Evolutionary conservation across 805 yeast genomes (phyloP).

Genomic region (Yarrowia sp.): DNA sequence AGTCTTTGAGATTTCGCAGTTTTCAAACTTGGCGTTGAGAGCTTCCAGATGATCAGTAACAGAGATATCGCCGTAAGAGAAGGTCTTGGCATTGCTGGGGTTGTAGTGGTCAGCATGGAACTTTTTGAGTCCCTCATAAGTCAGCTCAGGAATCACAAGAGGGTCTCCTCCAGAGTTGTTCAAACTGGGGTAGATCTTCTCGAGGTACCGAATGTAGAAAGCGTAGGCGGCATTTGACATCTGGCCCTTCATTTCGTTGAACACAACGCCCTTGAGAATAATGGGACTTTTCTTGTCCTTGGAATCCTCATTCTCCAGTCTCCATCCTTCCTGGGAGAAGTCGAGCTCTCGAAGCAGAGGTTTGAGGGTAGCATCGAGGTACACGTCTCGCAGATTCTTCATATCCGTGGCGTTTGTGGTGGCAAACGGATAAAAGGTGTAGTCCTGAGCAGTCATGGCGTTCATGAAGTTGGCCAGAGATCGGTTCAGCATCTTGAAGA

Average conservation of each 20-base stretch:
- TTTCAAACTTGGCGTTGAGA: slow-evolving; percentile 49
- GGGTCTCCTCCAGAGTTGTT: slow-evolving; percentile 97
- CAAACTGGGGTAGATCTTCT: slow-evolving; percentile 81
- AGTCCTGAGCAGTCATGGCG: slow-evolving; percentile 98
- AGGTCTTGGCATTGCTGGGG: slow-evolving; percentile 87
- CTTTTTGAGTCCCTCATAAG: slow-evolving; percentile 74
- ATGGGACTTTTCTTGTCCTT: slow-evolving; percentile 67
- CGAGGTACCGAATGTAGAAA: slow-evolving; percentile 83
- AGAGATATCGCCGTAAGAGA: slow-evolving; percentile 84
- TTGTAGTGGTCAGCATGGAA: slow-evolving; percentile 83
- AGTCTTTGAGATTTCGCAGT: slow-evolving; percentile 42
- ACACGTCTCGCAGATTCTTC: slow-evolving; percentile 82
- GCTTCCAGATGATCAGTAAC: slow-evolving; percentile 62
- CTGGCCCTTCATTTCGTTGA: slow-evolving; percentile 98
- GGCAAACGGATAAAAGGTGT: slow-evolving; percentile 94
- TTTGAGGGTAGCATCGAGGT: slow-evolving; percentile 82
- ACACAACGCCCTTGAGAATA: slow-evolving; percentile 91
- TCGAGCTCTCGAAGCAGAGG: slow-evolving; percentile 82
- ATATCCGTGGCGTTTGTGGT: slow-evolving; percentile 88
- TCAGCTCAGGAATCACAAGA: slow-evolving; percentile 70
- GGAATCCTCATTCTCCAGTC: slow-evolving; percentile 75
- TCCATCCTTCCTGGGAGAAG: slow-evolving; percentile 97
- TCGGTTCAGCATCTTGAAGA: slow-evolving; percentile 94
- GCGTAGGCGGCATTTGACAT: slow-evolving; percentile 86
- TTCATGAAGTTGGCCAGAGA: slow-evolving; percentile 97